Conservation (phyloP, 1,284 basidiomycete genomes). For the Golubevia pallescens region DNA sequence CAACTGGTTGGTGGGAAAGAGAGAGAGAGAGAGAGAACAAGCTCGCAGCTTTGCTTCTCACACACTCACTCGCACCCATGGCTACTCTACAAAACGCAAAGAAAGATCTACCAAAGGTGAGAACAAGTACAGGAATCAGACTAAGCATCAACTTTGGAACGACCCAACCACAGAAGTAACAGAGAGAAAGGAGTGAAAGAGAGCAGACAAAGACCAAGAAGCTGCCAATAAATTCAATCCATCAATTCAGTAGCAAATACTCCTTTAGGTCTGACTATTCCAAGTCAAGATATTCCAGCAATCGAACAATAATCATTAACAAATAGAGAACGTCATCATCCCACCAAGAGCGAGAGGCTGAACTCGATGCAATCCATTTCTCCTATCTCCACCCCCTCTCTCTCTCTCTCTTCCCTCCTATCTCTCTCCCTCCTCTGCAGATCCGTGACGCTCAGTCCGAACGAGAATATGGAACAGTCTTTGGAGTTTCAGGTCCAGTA, state of each 20-base stretch:
- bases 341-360: too few species aligned
- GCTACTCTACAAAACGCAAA: slow-evolving; percentile 37
- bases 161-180: too few species aligned
- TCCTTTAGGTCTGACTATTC: not conserved
- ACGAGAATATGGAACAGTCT: slow-evolving; percentile 19
- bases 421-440: not conserved
- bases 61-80: too few species aligned
- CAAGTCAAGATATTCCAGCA: too few species aligned
- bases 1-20: too few species aligned
- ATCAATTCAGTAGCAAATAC: not conserved
- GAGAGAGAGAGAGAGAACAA: not conserved
- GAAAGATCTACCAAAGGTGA: slow-evolving; percentile 53
- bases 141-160: too few species aligned
- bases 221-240: not conserved
- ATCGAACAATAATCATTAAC: too few species aligned
- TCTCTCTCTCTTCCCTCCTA: not conserved
- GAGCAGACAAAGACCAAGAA: too few species aligned
- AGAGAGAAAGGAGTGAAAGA: too few species aligned
- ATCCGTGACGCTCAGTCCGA: not conserved
- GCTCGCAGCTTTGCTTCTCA: not conserved
- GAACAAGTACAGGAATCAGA: too few species aligned
- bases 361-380: not conserved
- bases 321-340: too few species aligned
- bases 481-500: slow-evolving; percentile 63
- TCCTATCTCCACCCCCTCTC: not conserved